phyloP scores from a whole-genome alignment of 169 alveolate genomes.

The Toxoplasma gondii region DNA sequence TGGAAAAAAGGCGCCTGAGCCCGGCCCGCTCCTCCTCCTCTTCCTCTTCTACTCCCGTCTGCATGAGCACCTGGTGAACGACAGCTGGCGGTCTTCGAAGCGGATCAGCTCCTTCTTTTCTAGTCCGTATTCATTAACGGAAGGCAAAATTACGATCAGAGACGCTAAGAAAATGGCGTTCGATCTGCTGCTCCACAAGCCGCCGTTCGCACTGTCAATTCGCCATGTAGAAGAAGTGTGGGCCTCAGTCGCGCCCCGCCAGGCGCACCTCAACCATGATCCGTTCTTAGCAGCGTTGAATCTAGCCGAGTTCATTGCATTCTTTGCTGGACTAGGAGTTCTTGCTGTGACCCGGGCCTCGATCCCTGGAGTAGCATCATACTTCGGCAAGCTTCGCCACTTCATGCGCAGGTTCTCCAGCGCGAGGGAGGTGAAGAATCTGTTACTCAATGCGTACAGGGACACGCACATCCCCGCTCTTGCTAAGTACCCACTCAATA shows the following conservation, averaged over 20 bases:
- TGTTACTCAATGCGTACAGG: not conserved
- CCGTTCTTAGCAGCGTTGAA: not conserved
- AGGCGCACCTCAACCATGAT: not conserved
- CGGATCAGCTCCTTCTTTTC: not conserved
- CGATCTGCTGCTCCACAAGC: not conserved
- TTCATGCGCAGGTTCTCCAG: not conserved
- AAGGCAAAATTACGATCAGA: not conserved
- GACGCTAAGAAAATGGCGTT: not conserved
- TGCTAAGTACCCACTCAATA: not conserved
- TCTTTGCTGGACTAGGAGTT: not conserved
- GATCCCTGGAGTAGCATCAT: not conserved
- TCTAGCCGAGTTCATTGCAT: not conserved
- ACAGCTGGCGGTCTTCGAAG: not conserved
- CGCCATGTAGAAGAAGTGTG: not conserved
- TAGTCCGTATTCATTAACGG: not conserved
- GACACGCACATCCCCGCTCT: slow-evolving; percentile 14
- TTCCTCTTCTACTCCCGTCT: not conserved
- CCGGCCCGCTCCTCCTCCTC: not conserved
- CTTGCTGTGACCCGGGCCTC: not conserved
- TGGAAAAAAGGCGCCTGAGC: not conserved
- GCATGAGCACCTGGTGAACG: not conserved
- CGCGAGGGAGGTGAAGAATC: not conserved
- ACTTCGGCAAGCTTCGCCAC: not conserved
- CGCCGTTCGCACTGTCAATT: not conserved
- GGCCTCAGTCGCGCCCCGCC: not conserved